Conservation (phyloP, 371 early-diverging fungal genomes). For the Mortierella polycephala region DNA sequence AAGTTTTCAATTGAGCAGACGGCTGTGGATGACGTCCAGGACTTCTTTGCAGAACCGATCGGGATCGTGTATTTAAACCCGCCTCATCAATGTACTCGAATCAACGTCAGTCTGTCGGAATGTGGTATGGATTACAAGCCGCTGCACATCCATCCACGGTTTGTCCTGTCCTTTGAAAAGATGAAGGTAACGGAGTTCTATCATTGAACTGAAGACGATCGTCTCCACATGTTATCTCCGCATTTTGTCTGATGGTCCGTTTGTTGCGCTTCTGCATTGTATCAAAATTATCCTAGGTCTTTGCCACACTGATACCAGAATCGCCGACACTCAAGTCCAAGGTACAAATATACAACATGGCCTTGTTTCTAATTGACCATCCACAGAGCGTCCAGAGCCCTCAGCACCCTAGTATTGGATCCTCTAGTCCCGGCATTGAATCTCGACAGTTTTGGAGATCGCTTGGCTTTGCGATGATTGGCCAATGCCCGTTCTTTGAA, state of each 20-base stretch:
- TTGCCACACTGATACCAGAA: constrained; percentile 45
- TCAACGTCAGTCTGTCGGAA: constrained; percentile 37
- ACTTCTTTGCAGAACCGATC: constrained; percentile 57
- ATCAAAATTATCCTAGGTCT: constrained; percentile 18
- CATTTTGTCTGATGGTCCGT: neutral
- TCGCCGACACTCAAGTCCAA: constrained; percentile 51
- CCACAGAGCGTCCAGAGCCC: constrained; percentile 26
- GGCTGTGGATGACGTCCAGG: constrained; percentile 54
- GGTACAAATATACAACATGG: constrained; percentile 53
- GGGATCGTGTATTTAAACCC: constrained; percentile 47
- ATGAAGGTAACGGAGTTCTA: constrained; percentile 57
- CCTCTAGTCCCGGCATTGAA: constrained; percentile 25
- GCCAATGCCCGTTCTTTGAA: constrained; percentile 50
- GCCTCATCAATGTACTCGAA: constrained; percentile 41
- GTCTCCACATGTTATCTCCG: neutral
- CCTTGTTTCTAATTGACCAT: constrained; percentile 37
- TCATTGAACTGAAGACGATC: neutral
- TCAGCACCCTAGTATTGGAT: constrained; percentile 7
- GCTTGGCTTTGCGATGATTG: constrained; percentile 37
- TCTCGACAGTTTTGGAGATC: constrained; percentile 29
- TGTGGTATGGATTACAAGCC: constrained; percentile 67
- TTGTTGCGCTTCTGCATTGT: neutral
- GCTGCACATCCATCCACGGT: constrained; percentile 58
- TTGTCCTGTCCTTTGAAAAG: constrained; percentile 62
- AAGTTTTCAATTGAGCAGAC: constrained; percentile 55